Evolutionary conservation across 2,329 filamentous ascomycete species (phyloP), one percentile per base, ranked within the genome.

Genomic region (Whalleya microplaca): DNA sequence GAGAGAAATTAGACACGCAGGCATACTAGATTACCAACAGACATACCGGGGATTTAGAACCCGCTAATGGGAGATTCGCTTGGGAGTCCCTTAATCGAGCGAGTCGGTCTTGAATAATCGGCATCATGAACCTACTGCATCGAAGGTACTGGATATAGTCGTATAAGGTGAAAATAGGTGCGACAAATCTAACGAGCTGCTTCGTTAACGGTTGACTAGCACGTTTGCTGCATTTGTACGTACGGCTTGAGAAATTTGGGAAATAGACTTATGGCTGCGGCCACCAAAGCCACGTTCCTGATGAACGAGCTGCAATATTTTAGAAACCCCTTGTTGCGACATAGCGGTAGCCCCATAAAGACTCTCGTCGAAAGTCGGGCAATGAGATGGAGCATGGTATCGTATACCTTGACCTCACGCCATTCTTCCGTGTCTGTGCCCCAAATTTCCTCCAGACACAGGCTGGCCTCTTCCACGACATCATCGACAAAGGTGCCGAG

Each of bases 331-430:
- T 43, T 21, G 29, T 73, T 63, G 6, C 66, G 70, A 46, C 70
- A 72, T 6, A 73, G 59, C 20, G 68, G 64, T 21, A 60, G 48
- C 1, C 72, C 72, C 27, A 73, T 64, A 23, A 74, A 66, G 14
- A 72, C 67, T 14, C 71, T 64, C 32, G 64, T 66, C 1, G 69
- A 69, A 12, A 73, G 64, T 3, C 72, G 61, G n/a, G 69, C 58
- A 32, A 73, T 62, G 37, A 68, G 53, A 29, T 59, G 59, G 21
- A 72, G 66, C 62, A 73, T 63, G 10, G 68, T 70, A 29, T 72
- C 69, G 62, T 73, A 73, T 2, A 73, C 58, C 9, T 60, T 64
- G 8, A 74, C 66, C 41, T 74, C 71, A 20, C 58, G 64, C 71
- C 70, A 73, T 9, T 61, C 64, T 18, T 62, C 64, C 1, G 64